These are phyloP conservation scores for Gautieria morchelliformis DNA, from an alignment of 768 basidiomycete species.

Conservation along the genomic window DNA sequence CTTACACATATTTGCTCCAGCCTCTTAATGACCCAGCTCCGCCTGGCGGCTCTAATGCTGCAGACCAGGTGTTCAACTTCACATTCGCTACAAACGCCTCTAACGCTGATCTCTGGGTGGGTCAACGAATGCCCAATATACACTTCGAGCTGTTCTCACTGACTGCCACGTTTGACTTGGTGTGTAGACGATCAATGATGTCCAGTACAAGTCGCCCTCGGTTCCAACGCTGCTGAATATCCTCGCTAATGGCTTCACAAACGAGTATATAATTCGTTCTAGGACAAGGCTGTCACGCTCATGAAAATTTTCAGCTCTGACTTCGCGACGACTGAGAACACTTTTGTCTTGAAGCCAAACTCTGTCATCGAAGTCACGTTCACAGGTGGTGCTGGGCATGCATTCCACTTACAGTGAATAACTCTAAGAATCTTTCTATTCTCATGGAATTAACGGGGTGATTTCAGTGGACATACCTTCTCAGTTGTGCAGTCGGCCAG, in stretches of 20 bases:
- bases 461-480: conserved; percentile 17
- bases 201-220: conserved; percentile 4
- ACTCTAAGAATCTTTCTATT: neutral
- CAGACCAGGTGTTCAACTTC: conserved; percentile 2
- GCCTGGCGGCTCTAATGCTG: neutral
- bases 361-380: conserved; percentile 1
- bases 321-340: neutral
- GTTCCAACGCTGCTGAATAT: conserved; percentile 7
- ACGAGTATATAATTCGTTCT: neutral
- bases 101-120: conserved; percentile 5
- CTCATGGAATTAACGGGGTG: neutral
- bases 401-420: conserved; percentile 7
- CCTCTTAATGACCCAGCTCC: conserved; percentile 12
- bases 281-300: neutral
- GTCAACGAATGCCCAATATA: neutral
- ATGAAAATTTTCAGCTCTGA: neutral
- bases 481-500: conserved; percentile 28
- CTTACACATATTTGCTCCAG: conserved; percentile 12
- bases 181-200: conserved; percentile 1
- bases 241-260: conserved; percentile 4
- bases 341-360: conserved; percentile 1
- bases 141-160: neutral
- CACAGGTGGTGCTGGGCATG: conserved; percentile 2
- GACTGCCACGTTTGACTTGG: neutral
- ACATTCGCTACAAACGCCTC: neutral